Conservation (phyloP, 169 alveolate genomes). For the Plasmodium fragile region DNA sequence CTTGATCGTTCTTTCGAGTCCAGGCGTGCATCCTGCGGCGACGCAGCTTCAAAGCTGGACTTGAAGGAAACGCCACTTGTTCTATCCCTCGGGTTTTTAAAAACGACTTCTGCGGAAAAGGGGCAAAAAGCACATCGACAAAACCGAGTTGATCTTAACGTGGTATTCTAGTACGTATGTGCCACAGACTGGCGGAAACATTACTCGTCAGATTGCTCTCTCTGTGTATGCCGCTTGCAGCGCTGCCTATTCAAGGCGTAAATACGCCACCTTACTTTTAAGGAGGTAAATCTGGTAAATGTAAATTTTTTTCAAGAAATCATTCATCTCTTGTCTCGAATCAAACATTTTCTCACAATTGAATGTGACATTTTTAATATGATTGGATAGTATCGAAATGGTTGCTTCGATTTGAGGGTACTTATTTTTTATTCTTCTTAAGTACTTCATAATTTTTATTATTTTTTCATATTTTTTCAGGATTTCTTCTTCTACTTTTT, state of each 20-base stretch:
- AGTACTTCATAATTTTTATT: conserved; percentile 59
- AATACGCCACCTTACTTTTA: conserved; percentile 21
- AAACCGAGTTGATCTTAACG: background rate
- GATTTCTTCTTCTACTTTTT: conserved; percentile 52
- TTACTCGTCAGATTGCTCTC: background rate
- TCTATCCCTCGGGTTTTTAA: conserved; percentile 13
- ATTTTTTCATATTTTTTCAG: conserved; percentile 67
- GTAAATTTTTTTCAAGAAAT: conserved; percentile 45
- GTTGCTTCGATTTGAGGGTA: conserved; percentile 63
- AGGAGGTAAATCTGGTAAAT: conserved; percentile 62
- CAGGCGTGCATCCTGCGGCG: background rate
- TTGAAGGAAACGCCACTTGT: background rate
- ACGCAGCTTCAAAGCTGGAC: background rate
- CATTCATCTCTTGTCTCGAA: conserved; percentile 47
- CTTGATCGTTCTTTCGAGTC: background rate
- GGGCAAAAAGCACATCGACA: background rate
- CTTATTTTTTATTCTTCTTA: conserved; percentile 41
- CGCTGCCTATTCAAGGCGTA: background rate
- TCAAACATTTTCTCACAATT: conserved; percentile 70
- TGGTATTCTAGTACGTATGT: background rate
- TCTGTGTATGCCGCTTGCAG: background rate
- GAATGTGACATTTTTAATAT: conserved; percentile 63
- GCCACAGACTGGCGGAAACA: background rate
- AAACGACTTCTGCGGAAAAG: conserved; percentile 44
- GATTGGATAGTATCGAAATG: conserved; percentile 53